Evolutionary conservation across 441 rosid species (phyloP), one percentile per base, ranked within the genome.

Genomic region (Adansonia madagascariensis): DNA sequence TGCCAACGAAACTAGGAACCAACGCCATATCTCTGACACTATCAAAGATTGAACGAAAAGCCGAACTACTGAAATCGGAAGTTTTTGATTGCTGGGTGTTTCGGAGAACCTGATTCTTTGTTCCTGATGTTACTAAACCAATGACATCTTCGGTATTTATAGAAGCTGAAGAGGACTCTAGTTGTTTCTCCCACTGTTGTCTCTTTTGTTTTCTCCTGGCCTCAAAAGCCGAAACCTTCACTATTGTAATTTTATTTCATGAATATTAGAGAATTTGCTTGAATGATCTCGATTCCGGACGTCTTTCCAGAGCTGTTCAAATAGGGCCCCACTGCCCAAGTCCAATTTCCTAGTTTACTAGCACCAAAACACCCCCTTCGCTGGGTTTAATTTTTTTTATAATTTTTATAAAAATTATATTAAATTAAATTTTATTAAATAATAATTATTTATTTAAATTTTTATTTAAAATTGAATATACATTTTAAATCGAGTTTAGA

Each of bases 1-100:
- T 50, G 35, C 44, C 62, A 8, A 69, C 47, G 1, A 70, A 24
- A 44, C 70, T 70, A 20, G 79, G 79, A 4, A 67, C 56, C 44
- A 76, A 11, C 5, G 79, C 31, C 79, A 76, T 76, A 53, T 46
- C 39, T 59, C 15, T 22, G 14, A 3, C 22, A 27, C 59, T 0
- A 6, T 8, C 43, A 20, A 27, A 24, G 7, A 64, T 64, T 27
- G 7, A 3, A 50, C 3, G 11, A 27, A 10, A 14, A 27, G 9
- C 20, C 1, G 1, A 8, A 22, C 1, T 3, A 69, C 2, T 47
- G 57, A 22, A 3, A 39, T 7, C 31, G 1, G 3, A 15, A 50
- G 14, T 7, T 39, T 8, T 15, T n/a, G 24, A 8, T 44, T 27
- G 74, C 60, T 15, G 4, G 52, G 0, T 14, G 14, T 0, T 14